Evolutionary conservation across 1,139 yeast genomes (phyloP), one percentile per base, ranked within the genome.

Genomic region (Debaryomyces fabryi): DNA sequence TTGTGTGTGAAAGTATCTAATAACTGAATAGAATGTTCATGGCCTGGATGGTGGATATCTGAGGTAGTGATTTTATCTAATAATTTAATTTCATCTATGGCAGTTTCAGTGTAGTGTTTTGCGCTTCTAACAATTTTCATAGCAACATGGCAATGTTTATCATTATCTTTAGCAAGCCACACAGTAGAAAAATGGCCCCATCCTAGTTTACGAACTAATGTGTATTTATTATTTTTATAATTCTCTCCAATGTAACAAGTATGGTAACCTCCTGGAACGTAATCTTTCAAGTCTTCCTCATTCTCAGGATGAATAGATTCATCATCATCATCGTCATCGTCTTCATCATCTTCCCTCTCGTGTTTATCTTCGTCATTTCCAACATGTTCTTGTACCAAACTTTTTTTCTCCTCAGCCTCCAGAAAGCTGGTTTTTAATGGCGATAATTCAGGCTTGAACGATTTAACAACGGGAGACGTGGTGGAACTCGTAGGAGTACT

Each of bases 261-360:
- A 59, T 90, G 96, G 65, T 90, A 90, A 0, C 97, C 97, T 5
- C 96, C 96, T 15, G 80, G 78, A 48, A 82, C 78, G 65, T 90
- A 90, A 62, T 90, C 96, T 42, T 77, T 75, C 24, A 76, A 72
- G 52, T 81, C 82, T 62, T 87, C 95, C 62, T 87, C 95, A 52
- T 80, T 79, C 42, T 76, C 78, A 13, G 79, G 73, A 42, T 74
- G 69, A 18, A 74, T 67, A 1, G 70, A 67, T 9, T 63, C 65
- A 2, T 56, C 63, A 2, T 69, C 74, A 2, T 68, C 73, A 21
- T 69, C 75, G 25, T 66, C 71, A 63, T 77, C 77, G 48, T 74
- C 74, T 46, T 72, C 74, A 51, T 72, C 78, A 37, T 68, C 75
- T 42, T 74, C 79, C 37, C 59, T 63, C 9, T 67, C 64, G 48